Evolutionary conservation across 257 asterid genomes (phyloP), one percentile per base, ranked within the genome.

Genomic region (Nicotiana benthamiana): DNA sequence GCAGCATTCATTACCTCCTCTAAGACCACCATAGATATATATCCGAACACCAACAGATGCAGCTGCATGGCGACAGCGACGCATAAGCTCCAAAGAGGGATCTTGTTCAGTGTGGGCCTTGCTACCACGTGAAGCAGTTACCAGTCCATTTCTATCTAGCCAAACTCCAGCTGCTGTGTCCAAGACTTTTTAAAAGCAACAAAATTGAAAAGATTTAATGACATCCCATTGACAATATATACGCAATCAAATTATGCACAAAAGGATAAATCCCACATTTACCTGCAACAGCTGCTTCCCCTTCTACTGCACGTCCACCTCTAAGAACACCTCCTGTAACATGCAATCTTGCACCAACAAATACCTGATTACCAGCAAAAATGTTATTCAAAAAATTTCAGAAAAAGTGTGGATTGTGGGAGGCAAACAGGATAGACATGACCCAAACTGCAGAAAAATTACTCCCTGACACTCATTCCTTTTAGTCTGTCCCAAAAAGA

Each of bases 151-250:
- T 82, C 89, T 91, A 83, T 96, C 98, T 28, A 94, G 90, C 99
- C 99, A 96, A 86, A 96, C 99, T 84, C 99, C 99, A 75, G 97
- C 99, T 64, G 99, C 97, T 81, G 99, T 96, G 85, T 96, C 99
- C 92, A 96, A 87, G 26, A 96, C 99, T 96, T 83, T 79, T 51
- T 54, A 81, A 84, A 75, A 80, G 83, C 86, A 89, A 77, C 40
- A 84, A 53, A 67, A 81, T 13, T 0, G 77, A 56, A 64, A 79
- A 81, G 61, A 84, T 83, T 59, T 83, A 81, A 76, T 82, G 75
- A 75, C 30, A 26, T 28, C 46, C 28, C 64, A 48, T 26, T 79
- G 53, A 64, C 18, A 51, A 65, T 48, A 12, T 34, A 28, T 6
- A 48, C n/a, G 20, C 28, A 67, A 63, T 12, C 63, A 46, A 48